phyloP scores from a whole-genome alignment of 768 basidiomycete genomes.

The Lactifluus subvellereus region DNA sequence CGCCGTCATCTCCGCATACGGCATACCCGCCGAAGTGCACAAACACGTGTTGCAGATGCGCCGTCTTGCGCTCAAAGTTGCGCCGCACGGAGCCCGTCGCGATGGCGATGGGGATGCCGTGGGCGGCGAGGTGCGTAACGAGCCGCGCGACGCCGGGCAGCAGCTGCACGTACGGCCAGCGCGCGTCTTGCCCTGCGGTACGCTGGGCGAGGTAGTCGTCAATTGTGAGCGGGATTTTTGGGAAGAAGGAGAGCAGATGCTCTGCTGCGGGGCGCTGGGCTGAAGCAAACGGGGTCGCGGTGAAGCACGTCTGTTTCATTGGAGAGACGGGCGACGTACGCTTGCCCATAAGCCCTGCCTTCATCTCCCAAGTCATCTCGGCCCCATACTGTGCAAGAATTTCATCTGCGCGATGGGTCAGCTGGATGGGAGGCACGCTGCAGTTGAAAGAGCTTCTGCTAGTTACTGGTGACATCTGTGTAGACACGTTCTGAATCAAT shows the following conservation, averaged over 20 bases:
- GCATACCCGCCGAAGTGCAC: constrained; percentile 55
- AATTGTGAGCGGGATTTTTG: constrained; percentile 57
- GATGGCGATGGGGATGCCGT: constrained; percentile 70
- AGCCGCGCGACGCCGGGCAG: constrained; percentile 72
- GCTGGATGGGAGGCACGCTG: not conserved
- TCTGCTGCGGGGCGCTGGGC: constrained; percentile 59
- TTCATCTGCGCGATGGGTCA: constrained; percentile 43
- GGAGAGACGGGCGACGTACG: constrained; percentile 38
- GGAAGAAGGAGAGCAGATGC: constrained; percentile 74
- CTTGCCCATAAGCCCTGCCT: constrained; percentile 86
- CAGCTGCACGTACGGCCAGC: constrained; percentile 64
- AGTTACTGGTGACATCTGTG: constrained; percentile 67
- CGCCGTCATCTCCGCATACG: constrained; percentile 67
- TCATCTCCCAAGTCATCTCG: constrained; percentile 83
- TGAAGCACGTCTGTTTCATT: not conserved
- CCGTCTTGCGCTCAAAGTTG: constrained; percentile 64
- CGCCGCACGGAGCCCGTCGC: constrained; percentile 70
- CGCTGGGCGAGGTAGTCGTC: constrained; percentile 56
- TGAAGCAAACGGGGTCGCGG: constrained; percentile 26
- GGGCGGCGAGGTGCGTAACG: constrained; percentile 60
- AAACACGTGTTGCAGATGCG: constrained; percentile 54
- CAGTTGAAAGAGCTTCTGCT: constrained; percentile 25
- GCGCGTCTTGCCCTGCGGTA: constrained; percentile 49
- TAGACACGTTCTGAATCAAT: constrained; percentile 76
- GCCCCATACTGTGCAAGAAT: constrained; percentile 68